These are phyloP conservation scores for Rugosomyces carneus DNA, from an alignment of 1,284 basidiomycete genomes.

Conservation along the genomic window DNA sequence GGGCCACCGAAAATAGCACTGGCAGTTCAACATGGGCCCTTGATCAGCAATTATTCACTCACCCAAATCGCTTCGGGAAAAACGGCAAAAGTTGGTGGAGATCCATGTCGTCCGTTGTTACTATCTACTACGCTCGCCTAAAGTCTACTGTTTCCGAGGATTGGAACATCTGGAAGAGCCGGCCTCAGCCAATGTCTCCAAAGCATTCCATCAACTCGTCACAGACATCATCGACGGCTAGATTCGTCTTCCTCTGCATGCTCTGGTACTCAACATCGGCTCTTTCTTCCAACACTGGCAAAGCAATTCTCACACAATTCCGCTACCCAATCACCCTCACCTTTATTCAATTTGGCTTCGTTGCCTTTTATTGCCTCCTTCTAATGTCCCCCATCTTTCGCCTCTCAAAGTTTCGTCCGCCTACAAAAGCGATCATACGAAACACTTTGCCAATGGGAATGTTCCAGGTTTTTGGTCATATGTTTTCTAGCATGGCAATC, in stretches of 20 bases:
- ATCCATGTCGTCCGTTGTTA: constrained; percentile 15
- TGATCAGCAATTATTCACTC: constrained; percentile 12
- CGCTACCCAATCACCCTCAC: constrained; percentile 89
- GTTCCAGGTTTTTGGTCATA: constrained; percentile 95
- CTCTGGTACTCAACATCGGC: constrained; percentile 85
- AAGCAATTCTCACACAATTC: constrained; percentile 83
- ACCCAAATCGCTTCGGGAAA: constrained; percentile 6
- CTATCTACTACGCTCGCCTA: constrained; percentile 21
- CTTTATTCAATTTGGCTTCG: constrained; percentile 96
- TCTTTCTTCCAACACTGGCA: constrained; percentile 84
- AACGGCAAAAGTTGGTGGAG: constrained; percentile 16
- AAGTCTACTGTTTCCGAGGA: constrained; percentile 21
- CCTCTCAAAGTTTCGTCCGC: constrained; percentile 61
- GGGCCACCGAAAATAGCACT: background rate
- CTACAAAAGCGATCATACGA: constrained; percentile 67
- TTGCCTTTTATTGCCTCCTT: constrained; percentile 80
- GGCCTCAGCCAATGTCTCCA: constrained; percentile 21
- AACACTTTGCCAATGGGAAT: constrained; percentile 89
- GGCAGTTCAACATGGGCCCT: constrained; percentile 14
- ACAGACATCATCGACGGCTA: constrained; percentile 28
- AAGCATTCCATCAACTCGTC: constrained; percentile 23
- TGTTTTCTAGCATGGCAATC: constrained; percentile 95
- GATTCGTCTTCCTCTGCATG: constrained; percentile 62
- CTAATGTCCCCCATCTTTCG: constrained; percentile 70
- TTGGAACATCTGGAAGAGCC: constrained; percentile 20